Evolutionary conservation across 805 yeast species (phyloP).

Genomic region (Kuraishia cidri): DNA sequence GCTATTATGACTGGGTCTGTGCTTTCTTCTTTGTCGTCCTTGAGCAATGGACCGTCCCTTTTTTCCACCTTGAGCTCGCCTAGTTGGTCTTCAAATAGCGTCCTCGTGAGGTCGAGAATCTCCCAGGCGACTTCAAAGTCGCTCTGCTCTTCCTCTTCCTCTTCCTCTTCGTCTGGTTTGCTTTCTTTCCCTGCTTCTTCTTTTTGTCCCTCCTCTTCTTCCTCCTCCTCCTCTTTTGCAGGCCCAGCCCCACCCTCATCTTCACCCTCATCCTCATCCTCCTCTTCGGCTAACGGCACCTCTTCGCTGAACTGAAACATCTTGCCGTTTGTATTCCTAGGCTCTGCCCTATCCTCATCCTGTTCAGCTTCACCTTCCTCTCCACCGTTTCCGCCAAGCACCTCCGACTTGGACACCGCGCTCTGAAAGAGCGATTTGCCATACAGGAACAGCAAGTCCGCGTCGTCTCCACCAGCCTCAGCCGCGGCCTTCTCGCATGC

Average conservation of each 20-base stretch:
- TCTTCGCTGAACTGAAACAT: constrained; percentile 26
- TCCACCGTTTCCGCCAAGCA: constrained; percentile 49
- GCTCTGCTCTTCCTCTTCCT: constrained; percentile 38
- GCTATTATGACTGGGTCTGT: constrained; percentile 22
- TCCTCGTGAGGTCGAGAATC: constrained; percentile 68
- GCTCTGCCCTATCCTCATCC: constrained; percentile 11
- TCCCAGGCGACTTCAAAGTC: constrained; percentile 91
- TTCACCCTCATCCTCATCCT: constrained; percentile 20
- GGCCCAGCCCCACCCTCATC: constrained; percentile 14
- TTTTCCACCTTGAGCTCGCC: constrained; percentile 12
- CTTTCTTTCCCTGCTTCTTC: constrained; percentile 13
- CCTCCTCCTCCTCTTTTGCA: constrained; percentile 10
- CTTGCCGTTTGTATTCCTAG: constrained; percentile 9
- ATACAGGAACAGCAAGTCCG: constrained; percentile 64
- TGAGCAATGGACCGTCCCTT: constrained; percentile 5
- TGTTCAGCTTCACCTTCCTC: constrained; percentile 13
- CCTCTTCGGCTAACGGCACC: constrained; percentile 25
- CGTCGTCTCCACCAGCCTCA: constrained; percentile 53
- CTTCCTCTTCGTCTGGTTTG: constrained; percentile 14
- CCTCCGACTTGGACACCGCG: constrained; percentile 68
- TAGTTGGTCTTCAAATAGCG: constrained; percentile 43
- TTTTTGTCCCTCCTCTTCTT: constrained; percentile 15
- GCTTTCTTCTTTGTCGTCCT: constrained; percentile 13
- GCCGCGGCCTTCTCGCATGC: constrained; percentile 55
- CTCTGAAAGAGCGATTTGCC: constrained; percentile 75